Conservation (phyloP, 495 filamentous ascomycete genomes). For the Sphaerosporella brunnea region DNA sequence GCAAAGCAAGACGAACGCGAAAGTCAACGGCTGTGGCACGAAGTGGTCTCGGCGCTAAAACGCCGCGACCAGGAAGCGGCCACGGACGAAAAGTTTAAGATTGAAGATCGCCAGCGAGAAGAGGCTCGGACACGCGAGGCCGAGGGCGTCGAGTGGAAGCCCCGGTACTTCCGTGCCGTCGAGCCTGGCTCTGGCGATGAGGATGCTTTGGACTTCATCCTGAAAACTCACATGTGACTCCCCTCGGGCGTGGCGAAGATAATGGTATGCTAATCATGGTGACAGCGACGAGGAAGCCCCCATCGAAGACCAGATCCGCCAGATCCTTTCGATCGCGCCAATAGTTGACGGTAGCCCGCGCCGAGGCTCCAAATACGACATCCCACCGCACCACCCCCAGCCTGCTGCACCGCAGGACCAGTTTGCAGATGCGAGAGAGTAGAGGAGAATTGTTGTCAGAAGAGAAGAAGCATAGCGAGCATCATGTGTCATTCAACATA, state of each 20-base stretch:
- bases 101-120: conserved; percentile 79
- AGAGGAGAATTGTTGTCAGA: too few relatives aligned
- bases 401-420: conserved; percentile 1
- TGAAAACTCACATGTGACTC: conserved; percentile 70
- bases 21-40: conserved; percentile 71
- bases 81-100: conserved; percentile 85
- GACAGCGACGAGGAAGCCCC: conserved; percentile 40
- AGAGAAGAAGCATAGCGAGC: too few relatives aligned
- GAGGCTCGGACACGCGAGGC: conserved; percentile 68
- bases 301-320: conserved; percentile 55
- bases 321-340: conserved; percentile 73
- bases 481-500: too few relatives aligned
- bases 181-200: conserved; percentile 63
- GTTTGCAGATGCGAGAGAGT: too few relatives aligned
- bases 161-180: conserved; percentile 61
- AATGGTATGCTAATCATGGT: conserved; percentile 26
- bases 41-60: conserved; percentile 61
- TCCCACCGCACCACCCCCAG: conserved; percentile 24
- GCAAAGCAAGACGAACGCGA: conserved; percentile 82
- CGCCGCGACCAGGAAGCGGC: conserved; percentile 71
- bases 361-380: conserved; percentile 24
- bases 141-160: conserved; percentile 77
- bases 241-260: not conserved
- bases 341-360: conserved; percentile 57
- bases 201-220: conserved; percentile 78